Evolutionary conservation across 148 eudicot species (phyloP).

Genomic region (Cornus controversa): DNA sequence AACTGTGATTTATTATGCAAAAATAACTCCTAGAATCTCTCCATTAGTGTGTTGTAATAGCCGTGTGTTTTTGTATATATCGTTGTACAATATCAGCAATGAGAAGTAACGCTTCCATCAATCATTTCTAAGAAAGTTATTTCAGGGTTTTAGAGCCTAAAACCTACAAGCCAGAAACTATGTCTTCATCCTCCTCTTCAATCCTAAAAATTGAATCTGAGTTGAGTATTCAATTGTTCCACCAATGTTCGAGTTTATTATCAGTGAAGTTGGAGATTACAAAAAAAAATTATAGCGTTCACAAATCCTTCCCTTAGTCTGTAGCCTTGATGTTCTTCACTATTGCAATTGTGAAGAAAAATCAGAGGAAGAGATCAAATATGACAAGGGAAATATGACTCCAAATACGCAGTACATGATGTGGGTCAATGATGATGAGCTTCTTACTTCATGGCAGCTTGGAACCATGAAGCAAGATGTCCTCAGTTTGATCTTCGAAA

Average conservation of each 20-base stretch:
- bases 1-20: no score
- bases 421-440: neutral
- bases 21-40: no score
- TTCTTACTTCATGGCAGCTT: neutral
- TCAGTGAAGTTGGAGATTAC: neutral
- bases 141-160: neutral
- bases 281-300: neutral
- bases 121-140: no score
- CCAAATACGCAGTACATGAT: neutral
- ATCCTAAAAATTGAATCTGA: neutral
- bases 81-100: no score
- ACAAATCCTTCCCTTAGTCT: neutral
- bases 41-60: no score
- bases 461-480: no score
- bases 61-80: no score
- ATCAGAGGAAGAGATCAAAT: neutral
- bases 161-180: no score
- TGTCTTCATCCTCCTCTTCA: no score
- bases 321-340: neutral
- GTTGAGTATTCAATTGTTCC: neutral
- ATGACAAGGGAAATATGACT: neutral
- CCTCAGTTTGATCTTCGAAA: neutral
- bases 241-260: slow-evolving; percentile 2
- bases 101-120: no score
- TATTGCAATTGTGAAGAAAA: neutral